Evolutionary conservation across 2,329 filamentous ascomycete species (phyloP), one percentile per base, ranked within the genome.

Genomic region (Claviceps sp.): DNA sequence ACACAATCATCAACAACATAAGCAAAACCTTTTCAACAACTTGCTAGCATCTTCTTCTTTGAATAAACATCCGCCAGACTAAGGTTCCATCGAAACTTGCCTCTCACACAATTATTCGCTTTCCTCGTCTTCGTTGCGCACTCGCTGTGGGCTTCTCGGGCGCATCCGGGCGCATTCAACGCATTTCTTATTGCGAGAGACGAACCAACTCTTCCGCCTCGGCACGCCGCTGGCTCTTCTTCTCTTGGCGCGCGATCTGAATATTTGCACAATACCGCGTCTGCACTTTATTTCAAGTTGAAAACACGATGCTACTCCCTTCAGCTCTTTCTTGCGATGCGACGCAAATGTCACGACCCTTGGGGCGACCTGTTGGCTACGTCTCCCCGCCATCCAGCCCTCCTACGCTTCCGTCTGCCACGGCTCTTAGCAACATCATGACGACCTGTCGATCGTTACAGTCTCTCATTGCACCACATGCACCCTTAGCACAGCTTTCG

Each of bases 371-470:
- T 62, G 45, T 73, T 45, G 70, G 77, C 61, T 74, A 81, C 63
- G 73, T 75, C 55, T 82, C 79, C 50, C 80, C 80, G 48, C 79
- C 79, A 51, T 70, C 78, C 59, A 76, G 76, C 64, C 76, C 78
- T 51, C 73, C 76, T 5, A 67, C 70, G 34, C 60, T 69, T 46
- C 72, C 71, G 41, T 63, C 73, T 22, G 68, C 73, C 54, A 67
- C 66, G 49, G 67, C 75, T 20, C 67, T 81, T 57, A 71, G 70
- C 61, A 77, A 76, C 65, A 73, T 83, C 60, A 75, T 79, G 64
- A 73, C 69, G 54, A 77, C 78, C 47, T 83, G 79, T 62, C 78
- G 77, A 63, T 77, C 75, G 5, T 73, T 83, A 0, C 80, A 84
- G 60, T 75, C 75, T 2, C 76, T 82, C 60, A 72, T 82, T 54